Base-by-base conservation (phyloP, 805 yeast species). In the Sungouiella thailandica region DNA sequence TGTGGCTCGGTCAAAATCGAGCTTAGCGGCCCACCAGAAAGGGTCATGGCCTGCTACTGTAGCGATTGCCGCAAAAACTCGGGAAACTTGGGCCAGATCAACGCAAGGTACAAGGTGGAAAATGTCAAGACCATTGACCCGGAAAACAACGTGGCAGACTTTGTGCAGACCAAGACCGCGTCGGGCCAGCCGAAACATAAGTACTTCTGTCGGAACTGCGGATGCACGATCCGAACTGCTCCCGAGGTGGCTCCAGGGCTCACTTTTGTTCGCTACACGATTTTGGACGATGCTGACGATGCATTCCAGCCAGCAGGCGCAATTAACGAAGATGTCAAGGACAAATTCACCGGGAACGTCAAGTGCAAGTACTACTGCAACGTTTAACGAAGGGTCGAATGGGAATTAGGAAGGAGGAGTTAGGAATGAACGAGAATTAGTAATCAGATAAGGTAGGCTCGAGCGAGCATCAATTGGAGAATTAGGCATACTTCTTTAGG, bases 21-120 rank as follows among this genome's bases (percentile, higher is more conserved):
- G 4, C 14, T 28, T 9, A 18, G 4, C 9, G 30, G 30, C 4
- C 14, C 10, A n/a, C 30, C 30, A 3, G 23, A 17, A 5, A n/a
- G 5, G 4, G 11, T 12, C 9, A 10, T 4, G 16, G 23, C 12
- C 4, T 28, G 30, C 16, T 19, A 17, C 23, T 28, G 30, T 10
- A 7, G 15, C n/a, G 30, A 28, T 17, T 28, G 30, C 30, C 17
- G 30, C 8, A 28, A 28, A 18, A 17, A 17, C 15, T 28, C 30
- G 17, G 30, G 30, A 15, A 11, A 28, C 14, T 18, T 28, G 17
- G 30, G 30, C 15, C 30, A 28, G 14, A 18, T 17, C 23, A 28
- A 14, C 4, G 23, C 23, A 17, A 9, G 12, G 23, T 19, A 19
- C 25, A 13, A 14, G 8, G 12, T 12, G n/a, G 31, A 12, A 7